A percentile compares a stretch with the other conserved stretches of the same genome.
Evolutionary conservation across 352 stramenopile genomes (phyloP).

Genomic region (Blastocystis hominis): DNA sequence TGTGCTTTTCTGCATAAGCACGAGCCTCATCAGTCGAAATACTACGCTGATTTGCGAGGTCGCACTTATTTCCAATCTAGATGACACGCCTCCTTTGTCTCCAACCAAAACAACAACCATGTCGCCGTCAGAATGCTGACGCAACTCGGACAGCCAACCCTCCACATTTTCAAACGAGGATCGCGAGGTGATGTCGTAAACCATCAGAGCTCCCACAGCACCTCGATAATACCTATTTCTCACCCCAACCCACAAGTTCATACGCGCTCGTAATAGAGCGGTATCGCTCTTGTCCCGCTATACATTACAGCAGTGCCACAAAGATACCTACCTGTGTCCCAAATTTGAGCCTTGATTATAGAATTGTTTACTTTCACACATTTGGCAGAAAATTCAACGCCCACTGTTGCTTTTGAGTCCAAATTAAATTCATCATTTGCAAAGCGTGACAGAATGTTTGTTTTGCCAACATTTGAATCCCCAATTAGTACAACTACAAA

Average conservation of each 20-base stretch:
- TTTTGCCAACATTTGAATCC: slow-evolving; percentile 87
- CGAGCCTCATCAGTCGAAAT: slow-evolving; percentile 95
- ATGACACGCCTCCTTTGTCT: not conserved
- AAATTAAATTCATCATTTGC: slow-evolving; percentile 95
- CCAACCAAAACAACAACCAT: slow-evolving; percentile 85
- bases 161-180: slow-evolving; percentile 97
- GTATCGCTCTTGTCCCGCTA: slow-evolving; percentile 69
- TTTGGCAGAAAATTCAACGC: slow-evolving; percentile 98
- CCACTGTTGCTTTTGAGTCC: slow-evolving; percentile 90
- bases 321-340: slow-evolving; percentile 72
- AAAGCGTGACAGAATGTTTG: slow-evolving; percentile 90
- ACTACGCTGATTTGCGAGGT: slow-evolving; percentile 86
- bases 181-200: slow-evolving; percentile 99
- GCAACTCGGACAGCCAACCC: slow-evolving; percentile 95
- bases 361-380: slow-evolving; percentile 84
- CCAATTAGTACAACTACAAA: slow-evolving; percentile 82
- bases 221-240: slow-evolving; percentile 70
- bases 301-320: not conserved
- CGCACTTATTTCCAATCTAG: slow-evolving; percentile 61
- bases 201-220: slow-evolving; percentile 87
- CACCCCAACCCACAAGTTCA: not conserved
- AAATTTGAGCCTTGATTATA: slow-evolving; percentile 91
- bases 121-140: slow-evolving; percentile 93
- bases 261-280: slow-evolving; percentile 79
- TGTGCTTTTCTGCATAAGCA: slow-evolving; percentile 97